Percentiles rank a stretch among this genome's conserved stretches.
phyloP scores from a whole-genome alignment of 2,329 filamentous ascomycete species.

The Xylariaceae sp. region DNA sequence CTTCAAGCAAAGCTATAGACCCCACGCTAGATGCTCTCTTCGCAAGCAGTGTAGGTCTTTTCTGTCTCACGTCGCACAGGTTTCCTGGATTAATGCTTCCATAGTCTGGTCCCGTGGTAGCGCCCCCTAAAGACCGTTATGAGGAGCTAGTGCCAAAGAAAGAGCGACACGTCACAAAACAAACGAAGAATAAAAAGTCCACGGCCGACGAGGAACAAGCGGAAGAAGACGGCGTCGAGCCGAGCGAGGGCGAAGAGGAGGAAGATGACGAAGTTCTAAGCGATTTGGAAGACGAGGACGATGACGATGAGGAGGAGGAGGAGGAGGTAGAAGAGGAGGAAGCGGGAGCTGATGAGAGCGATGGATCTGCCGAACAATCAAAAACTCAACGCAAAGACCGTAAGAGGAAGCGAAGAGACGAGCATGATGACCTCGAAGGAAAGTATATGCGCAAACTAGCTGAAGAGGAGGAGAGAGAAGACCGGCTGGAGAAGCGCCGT shows the following conservation, averaged over 20 bases:
- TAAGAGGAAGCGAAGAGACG: slow-evolving; percentile 72
- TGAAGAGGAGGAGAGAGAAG: slow-evolving; percentile 61
- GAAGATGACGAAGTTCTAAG: slow-evolving; percentile 53
- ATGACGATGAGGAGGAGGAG: slow-evolving; percentile 53
- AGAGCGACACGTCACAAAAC: slow-evolving; percentile 43
- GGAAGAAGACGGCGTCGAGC: slow-evolving; percentile 24
- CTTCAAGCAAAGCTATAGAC: slow-evolving; percentile 66
- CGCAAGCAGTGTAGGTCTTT: slow-evolving; percentile 69
- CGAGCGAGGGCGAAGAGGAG: slow-evolving; percentile 42
- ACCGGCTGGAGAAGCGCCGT: slow-evolving; percentile 61
- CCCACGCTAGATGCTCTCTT: slow-evolving; percentile 74
- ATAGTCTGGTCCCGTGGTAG: slow-evolving; percentile 60
- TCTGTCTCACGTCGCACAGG: slow-evolving; percentile 5
- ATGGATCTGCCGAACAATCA: slow-evolving; percentile 49
- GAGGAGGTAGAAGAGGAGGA: slow-evolving; percentile 49
- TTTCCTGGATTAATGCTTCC: slow-evolving; percentile 9
- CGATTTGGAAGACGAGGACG: slow-evolving; percentile 49
- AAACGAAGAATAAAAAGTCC: slow-evolving; percentile 6
- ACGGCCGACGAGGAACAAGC: slow-evolving; percentile 15
- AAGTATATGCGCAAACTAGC: slow-evolving; percentile 72
- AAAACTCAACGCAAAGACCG: slow-evolving; percentile 56
- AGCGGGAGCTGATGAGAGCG: slow-evolving; percentile 53
- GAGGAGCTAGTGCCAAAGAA: slow-evolving; percentile 44
- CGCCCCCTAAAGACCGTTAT: slow-evolving; percentile 55
- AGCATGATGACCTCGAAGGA: slow-evolving; percentile 73